Evolutionary conservation across 495 filamentous ascomycete species (phyloP).

Genomic region (Friedmanniomyces endolithicus): DNA sequence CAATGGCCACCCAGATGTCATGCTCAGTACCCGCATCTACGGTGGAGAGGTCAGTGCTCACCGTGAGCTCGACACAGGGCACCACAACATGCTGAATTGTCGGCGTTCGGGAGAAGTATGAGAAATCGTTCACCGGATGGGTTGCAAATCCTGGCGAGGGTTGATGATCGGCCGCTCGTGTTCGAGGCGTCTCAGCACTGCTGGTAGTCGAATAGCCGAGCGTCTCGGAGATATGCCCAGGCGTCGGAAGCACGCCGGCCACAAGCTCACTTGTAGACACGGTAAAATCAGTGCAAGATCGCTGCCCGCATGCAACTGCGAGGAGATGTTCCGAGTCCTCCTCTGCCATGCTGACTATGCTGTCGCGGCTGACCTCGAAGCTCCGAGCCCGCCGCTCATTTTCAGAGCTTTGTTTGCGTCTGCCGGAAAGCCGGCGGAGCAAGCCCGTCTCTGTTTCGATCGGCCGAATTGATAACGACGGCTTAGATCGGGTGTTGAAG

Average conservation of each 20-base stretch:
- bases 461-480: constrained; percentile 4
- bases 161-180: background rate
- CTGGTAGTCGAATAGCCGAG: background rate
- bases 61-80: constrained; percentile 6
- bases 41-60: background rate
- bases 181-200: background rate
- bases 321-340: background rate
- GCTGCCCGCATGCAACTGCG: background rate
- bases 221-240: background rate
- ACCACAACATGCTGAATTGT: background rate
- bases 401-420: constrained; percentile 13
- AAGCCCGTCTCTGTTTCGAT: constrained; percentile 17
- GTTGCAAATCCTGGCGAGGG: background rate
- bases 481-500: constrained; percentile 13
- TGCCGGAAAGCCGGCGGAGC: constrained; percentile 12
- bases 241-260: background rate
- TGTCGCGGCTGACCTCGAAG: constrained; percentile 13
- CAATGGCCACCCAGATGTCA: constrained; percentile 16
- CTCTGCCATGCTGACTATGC: background rate
- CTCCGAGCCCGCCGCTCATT: constrained; percentile 7
- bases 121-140: too few species aligned
- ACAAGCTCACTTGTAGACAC: constrained; percentile 3
- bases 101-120: too few species aligned
- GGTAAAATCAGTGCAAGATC: constrained; percentile 1
- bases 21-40: constrained; percentile 10